phyloP scores from a whole-genome alignment of 2,329 filamentous ascomycete species.

The Grosmannia clavigera region DNA sequence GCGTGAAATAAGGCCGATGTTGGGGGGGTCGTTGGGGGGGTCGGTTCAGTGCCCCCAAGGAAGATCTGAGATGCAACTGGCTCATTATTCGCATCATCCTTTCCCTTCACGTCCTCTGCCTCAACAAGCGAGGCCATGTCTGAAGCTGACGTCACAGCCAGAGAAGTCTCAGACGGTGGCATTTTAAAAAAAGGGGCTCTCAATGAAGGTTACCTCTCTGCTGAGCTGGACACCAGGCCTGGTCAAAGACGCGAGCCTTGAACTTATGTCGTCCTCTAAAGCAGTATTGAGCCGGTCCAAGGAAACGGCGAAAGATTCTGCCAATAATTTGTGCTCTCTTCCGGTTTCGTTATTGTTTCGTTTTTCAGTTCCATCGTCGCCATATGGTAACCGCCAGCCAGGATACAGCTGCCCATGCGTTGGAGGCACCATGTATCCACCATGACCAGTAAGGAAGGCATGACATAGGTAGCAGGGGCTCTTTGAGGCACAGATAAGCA shows the following conservation, averaged over 20 bases:
- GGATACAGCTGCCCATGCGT: slow-evolving; percentile 32
- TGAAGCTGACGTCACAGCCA: background rate
- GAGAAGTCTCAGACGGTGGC: background rate
- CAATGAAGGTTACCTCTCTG: background rate
- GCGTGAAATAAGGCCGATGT: background rate
- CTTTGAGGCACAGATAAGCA: slow-evolving; percentile 35
- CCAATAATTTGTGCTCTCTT: background rate
- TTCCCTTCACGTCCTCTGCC: background rate
- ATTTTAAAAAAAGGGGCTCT: slow-evolving; percentile 1
- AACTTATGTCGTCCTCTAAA: background rate
- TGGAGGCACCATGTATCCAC: slow-evolving; percentile 26
- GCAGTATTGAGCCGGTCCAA: background rate
- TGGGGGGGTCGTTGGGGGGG: background rate
- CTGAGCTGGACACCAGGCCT: background rate
- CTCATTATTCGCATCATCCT: background rate
- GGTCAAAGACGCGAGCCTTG: background rate
- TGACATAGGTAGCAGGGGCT: slow-evolving; percentile 40
- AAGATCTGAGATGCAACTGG: background rate
- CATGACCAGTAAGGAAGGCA: slow-evolving; percentile 29
- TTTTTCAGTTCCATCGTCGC: too few relatives aligned
- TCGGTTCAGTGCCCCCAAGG: background rate
- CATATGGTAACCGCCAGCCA: slow-evolving; percentile 28
- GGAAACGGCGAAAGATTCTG: background rate
- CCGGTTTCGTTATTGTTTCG: background rate
- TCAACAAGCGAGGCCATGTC: background rate